These are phyloP conservation scores for Lipomyces yamadae DNA, from an alignment of 805 yeast species.

Conservation along the genomic window DNA sequence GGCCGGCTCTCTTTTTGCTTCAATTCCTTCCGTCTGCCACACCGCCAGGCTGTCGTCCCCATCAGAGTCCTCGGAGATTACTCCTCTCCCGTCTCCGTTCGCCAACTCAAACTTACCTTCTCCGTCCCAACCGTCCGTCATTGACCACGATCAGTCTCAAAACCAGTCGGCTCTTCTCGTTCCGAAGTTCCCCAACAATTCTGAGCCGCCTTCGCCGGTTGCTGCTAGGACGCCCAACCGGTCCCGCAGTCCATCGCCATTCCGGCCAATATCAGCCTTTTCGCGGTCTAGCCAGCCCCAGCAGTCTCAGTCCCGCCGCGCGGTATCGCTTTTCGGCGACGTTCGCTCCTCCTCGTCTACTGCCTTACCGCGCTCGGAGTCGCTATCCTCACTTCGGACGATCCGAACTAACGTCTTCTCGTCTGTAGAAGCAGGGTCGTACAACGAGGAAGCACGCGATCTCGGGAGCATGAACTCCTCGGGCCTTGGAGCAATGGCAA, in stretches of 20 bases:
- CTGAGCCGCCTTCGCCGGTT: conserved; percentile 13
- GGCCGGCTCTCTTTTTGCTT: not conserved
- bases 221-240: not conserved
- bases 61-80: not conserved
- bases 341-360: conserved; percentile 16
- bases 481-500: not conserved
- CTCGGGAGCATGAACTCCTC: not conserved
- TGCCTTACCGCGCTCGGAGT: not conserved
- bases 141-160: conserved; percentile 2
- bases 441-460: not conserved
- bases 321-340: conserved; percentile 26
- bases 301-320: conserved; percentile 17
- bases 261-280: conserved; percentile 9
- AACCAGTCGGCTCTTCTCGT: conserved; percentile 10
- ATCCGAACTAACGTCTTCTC: conserved; percentile 3
- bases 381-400: conserved; percentile 1
- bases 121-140: conserved; percentile 6
- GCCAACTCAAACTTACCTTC: not conserved
- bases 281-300: not conserved
- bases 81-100: not conserved
- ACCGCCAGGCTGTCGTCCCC: conserved; percentile 21
- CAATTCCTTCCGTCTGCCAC: not conserved
- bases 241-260: conserved; percentile 5
- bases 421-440: not conserved
- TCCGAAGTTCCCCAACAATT: conserved; percentile 6